Base-by-base conservation (phyloP, 169 alveolate species). In the Babesia gibsoni region DNA sequence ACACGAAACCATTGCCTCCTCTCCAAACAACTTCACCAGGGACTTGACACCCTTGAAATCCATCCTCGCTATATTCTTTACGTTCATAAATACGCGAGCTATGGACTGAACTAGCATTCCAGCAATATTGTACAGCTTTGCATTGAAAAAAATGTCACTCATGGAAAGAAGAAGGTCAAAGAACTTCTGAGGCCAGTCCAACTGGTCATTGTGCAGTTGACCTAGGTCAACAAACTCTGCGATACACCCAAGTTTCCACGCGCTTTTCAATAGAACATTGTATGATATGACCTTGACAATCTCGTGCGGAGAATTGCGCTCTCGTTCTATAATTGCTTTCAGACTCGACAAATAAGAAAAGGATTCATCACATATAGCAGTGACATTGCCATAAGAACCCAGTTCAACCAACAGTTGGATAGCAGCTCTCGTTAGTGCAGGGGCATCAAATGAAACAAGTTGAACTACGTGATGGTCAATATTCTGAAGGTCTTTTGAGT, bases 231-330 rank as follows among this genome's bases (percentile, higher is more conserved):
- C 72, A 25, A 73, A 73, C 45, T 73, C 84, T 10, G 75, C 30
- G 8, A 73, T 36, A 33, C 84, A 73, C 1, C 66, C 84, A 37
- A 73, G 69, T 46, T 73, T 52, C 84, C 84, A 73, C 9, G 75
- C 54, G 32, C 58, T 52, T 18, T 46, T 54, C 52, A 73, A 39
- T 43, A 73, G 29, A 25, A 36, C 67, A 20, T 59, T 45, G 25
- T 70, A 37, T n/a, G 58, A 37, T 49, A 70, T 36, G 18, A 45
- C 56, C 56, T 37, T 43, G 16, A 49, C 66, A n/a, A 58, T 30
- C n/a, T 53, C 82, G 59, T 49, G 56, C 25, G 65, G 65, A 2
- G 22, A 6, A 9, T 9, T 33, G 29, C 25, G 25, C 48, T 20
- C 58, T 23, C 37, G 27, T n/a, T 6, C 2, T 0, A 73, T 12